Evolutionary conservation across 2,329 filamentous ascomycete genomes (phyloP).

Genomic region (Colletotrichum theobromicola): DNA sequence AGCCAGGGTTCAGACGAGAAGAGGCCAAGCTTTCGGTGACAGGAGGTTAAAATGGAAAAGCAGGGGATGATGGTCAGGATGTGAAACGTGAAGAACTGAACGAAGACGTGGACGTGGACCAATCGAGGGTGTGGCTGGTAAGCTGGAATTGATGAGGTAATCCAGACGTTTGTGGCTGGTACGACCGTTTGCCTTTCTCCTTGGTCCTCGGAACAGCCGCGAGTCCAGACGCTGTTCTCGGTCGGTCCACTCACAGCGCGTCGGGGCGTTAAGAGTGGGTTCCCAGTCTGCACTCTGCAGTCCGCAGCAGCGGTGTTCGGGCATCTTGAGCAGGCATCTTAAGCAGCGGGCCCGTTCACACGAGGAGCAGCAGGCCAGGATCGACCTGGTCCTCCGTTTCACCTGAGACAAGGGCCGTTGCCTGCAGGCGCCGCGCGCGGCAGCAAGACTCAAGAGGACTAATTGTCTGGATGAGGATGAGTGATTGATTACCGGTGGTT

Average conservation of each 20-base stretch:
- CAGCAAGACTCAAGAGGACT: no score
- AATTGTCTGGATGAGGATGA: neutral
- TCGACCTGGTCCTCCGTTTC: slow-evolving; percentile 11
- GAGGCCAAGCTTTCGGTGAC: slow-evolving; percentile 20
- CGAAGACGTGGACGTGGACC: neutral
- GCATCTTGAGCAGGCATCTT: neutral
- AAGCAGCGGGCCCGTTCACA: neutral
- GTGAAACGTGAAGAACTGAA: neutral
- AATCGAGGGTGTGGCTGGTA: neutral
- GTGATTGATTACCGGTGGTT: neutral
- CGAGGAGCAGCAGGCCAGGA: neutral
- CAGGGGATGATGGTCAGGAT: neutral
- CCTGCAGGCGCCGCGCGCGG: slow-evolving; percentile 11
- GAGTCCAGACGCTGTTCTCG: neutral
- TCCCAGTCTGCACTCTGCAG: neutral
- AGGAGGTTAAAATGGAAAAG: slow-evolving; percentile 10
- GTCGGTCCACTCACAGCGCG: neutral
- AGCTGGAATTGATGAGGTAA: neutral
- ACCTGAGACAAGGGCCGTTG: slow-evolving; percentile 19
- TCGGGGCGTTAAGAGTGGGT: neutral
- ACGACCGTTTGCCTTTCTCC: neutral
- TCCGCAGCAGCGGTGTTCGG: neutral
- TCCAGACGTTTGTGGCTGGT: neutral
- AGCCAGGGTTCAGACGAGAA: slow-evolving; percentile 6
- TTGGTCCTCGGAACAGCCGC: neutral